phyloP scores from a whole-genome alignment of 306 rosid species.

The Prunus kanzakura region DNA sequence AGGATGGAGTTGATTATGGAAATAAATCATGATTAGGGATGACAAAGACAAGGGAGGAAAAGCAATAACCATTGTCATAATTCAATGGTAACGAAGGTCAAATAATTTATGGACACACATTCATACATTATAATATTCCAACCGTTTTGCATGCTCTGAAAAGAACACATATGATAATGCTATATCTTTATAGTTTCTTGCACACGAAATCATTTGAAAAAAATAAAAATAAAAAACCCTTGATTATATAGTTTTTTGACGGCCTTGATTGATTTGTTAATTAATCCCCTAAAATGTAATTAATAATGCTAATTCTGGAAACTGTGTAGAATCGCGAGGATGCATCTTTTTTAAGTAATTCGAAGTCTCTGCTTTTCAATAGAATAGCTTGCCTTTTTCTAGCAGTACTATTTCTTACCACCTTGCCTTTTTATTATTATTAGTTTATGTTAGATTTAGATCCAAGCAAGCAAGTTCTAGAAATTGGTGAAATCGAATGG shows the following conservation, averaged over 20 bases:
- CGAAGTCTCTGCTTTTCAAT: not conserved
- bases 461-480: not conserved
- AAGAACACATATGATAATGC: constrained; percentile 9
- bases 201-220: not conserved
- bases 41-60: constrained; percentile 8
- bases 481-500: not conserved
- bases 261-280: not conserved
- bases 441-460: not conserved
- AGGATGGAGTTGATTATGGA: not conserved
- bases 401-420: not conserved
- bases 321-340: not conserved
- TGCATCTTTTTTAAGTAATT: not conserved
- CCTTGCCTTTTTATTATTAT: not conserved
- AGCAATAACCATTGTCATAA: not conserved
- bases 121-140: not conserved
- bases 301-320: not conserved
- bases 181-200: constrained; percentile 3
- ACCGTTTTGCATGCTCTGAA: constrained; percentile 9
- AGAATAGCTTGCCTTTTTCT: not conserved
- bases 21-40: not conserved
- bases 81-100: constrained; percentile 18
- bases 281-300: not conserved
- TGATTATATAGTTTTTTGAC: not conserved
- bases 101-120: not conserved
- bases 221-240: not conserved